Evolutionary conservation across 192 early-diverging fungal species (phyloP).

Genomic region (Backusella tuberculispora): DNA sequence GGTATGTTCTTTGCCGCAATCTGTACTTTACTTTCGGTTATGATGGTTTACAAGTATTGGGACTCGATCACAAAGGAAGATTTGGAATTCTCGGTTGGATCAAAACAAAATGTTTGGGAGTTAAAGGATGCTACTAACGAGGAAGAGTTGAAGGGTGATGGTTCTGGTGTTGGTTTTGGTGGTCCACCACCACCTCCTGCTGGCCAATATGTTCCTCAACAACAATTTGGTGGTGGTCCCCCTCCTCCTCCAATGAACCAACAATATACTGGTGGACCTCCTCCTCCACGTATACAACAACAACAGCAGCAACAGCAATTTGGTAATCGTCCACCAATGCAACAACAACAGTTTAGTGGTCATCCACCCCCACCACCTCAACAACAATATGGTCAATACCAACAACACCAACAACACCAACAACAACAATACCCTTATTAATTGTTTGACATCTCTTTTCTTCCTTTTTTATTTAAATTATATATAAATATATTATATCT

Average conservation of each 20-base stretch:
- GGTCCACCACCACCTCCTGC: not conserved
- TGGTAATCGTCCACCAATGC: not conserved
- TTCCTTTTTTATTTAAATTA: no score
- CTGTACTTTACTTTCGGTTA: constrained; percentile 79
- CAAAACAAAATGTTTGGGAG: constrained; percentile 85
- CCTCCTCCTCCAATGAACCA: not conserved
- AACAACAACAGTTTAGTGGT: not conserved
- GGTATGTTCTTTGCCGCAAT: constrained; percentile 90
- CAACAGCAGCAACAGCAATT: not conserved
- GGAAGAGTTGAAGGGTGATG: constrained; percentile 42
- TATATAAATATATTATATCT: no score
- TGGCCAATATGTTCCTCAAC: constrained; percentile 2
- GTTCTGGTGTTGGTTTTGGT: not conserved
- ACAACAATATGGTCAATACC: constrained; percentile 5
- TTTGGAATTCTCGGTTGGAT: constrained; percentile 85
- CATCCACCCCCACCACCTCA: not conserved
- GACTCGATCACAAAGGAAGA: constrained; percentile 93
- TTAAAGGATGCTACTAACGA: constrained; percentile 69
- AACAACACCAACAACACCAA: not conserved
- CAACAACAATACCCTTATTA: constrained; percentile 9
- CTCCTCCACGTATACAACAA: not conserved
- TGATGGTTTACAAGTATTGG: constrained; percentile 98
- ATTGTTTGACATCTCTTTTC: not conserved
- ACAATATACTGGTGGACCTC: not conserved
- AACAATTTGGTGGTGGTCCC: constrained; percentile 22